These are phyloP conservation scores for Pezicula carpinea DNA, from an alignment of 2,329 filamentous ascomycete genomes.

Conservation along the genomic window DNA sequence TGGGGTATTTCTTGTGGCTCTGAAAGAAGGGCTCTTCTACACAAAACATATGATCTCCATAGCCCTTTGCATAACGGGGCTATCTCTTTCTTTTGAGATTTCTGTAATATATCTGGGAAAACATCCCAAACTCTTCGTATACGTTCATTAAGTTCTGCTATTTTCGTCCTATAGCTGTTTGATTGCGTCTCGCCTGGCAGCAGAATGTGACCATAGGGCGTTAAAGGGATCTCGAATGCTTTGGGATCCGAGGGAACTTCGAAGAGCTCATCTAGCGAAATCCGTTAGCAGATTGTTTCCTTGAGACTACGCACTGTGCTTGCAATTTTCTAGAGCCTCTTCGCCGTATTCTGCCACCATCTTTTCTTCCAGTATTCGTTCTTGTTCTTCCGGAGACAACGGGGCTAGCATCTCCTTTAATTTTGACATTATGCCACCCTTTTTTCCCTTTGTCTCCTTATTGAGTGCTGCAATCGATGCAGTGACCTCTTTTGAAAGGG, in stretches of 20 bases:
- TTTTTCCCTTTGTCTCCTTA: not conserved
- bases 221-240: not conserved
- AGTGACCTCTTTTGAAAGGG: not conserved
- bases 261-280: not conserved
- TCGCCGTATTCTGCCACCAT: not conserved
- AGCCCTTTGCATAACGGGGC: conserved; percentile 32
- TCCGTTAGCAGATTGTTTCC: too few species aligned
- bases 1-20: conserved; percentile 53
- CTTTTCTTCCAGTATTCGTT: not conserved
- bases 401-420: not conserved
- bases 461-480: not conserved
- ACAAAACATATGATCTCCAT: conserved; percentile 46
- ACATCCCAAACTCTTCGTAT: not conserved
- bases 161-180: not conserved
- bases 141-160: not conserved
- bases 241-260: not conserved
- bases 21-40: conserved; percentile 38
- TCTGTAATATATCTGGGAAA: not conserved
- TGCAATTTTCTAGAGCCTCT: too few species aligned
- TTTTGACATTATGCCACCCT: not conserved
- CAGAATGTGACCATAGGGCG: not conserved
- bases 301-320: not conserved
- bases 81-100: conserved; percentile 31
- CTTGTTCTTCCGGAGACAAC: not conserved
- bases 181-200: not conserved